Conservation (phyloP, 352 stramenopile genomes). For the Phytopythium mirpurense region DNA sequence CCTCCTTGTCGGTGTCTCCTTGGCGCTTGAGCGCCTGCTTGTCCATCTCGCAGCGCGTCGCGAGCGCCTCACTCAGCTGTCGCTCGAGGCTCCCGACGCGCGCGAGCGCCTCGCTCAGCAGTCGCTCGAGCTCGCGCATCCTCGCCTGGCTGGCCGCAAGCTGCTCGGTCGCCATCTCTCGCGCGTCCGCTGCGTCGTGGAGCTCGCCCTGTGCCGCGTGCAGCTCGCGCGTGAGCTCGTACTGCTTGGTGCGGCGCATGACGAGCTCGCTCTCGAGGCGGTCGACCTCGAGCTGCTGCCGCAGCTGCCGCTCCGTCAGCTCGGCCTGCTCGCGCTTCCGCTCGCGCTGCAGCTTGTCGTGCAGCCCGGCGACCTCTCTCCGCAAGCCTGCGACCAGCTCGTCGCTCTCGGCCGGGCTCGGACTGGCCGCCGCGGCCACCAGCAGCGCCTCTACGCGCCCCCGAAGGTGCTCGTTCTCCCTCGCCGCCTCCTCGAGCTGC, state of each 20-base stretch:
- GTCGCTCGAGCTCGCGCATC: slow-evolving; percentile 59
- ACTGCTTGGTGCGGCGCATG: slow-evolving; percentile 70
- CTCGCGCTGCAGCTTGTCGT: slow-evolving; percentile 55
- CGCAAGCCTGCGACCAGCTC: slow-evolving; percentile 24
- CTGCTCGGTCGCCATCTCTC: slow-evolving; percentile 42
- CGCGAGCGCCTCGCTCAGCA: slow-evolving; percentile 45
- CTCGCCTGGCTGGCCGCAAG: slow-evolving; percentile 33
- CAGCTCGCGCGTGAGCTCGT: slow-evolving; percentile 68
- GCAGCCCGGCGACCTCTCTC: slow-evolving; percentile 21
- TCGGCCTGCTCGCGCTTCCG: slow-evolving; percentile 41
- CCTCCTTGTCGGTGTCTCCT: slow-evolving; percentile 18
- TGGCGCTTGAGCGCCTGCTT: slow-evolving; percentile 14
- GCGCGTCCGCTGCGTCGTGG: slow-evolving; percentile 27
- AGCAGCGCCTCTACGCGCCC: slow-evolving; percentile 10
- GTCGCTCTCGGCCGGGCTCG: slow-evolving; percentile 31
- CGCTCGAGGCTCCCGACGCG: slow-evolving; percentile 16
- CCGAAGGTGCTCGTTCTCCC: slow-evolving; percentile 39
- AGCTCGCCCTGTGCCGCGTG: slow-evolving; percentile 52
- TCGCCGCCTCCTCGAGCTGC: slow-evolving; percentile 17
- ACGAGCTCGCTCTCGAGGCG: slow-evolving; percentile 66
- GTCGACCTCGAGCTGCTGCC: slow-evolving; percentile 56
- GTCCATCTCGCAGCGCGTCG: slow-evolving; percentile 31
- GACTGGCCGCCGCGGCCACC: slow-evolving; percentile 19
- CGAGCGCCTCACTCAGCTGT: background rate
- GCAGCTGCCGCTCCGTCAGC: slow-evolving; percentile 29